Evolutionary conservation across 208 protist species (phyloP).

Genomic region (Wallacemonas rigidus): DNA sequence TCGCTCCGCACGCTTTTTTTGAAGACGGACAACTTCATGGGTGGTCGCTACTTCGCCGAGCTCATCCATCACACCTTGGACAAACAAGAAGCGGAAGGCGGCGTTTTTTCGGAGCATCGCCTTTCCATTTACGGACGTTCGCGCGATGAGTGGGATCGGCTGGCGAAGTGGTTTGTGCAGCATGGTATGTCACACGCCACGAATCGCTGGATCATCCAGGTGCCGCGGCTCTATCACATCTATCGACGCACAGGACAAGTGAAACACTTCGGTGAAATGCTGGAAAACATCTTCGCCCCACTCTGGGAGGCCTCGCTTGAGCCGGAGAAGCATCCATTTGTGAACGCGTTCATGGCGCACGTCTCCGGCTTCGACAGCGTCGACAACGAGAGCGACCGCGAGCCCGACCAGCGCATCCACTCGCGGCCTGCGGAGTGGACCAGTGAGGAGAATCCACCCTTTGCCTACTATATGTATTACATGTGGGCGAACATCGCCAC

Average conservation of each 20-base stretch:
- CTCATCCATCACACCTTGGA: constrained; percentile 63
- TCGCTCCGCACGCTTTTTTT: constrained; percentile 75
- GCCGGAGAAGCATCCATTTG: constrained; percentile 90
- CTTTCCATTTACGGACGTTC: constrained; percentile 83
- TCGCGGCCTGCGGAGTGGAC: constrained; percentile 52
- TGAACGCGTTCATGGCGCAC: constrained; percentile 94
- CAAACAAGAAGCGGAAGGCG: constrained; percentile 48
- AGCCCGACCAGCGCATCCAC: constrained; percentile 48
- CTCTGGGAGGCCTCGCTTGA: constrained; percentile 97
- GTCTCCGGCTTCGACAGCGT: constrained; percentile 96
- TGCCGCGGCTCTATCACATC: constrained; percentile 89
- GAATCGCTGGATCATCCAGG: constrained; percentile 97
- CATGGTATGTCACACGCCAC: constrained; percentile 93
- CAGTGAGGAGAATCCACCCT: constrained; percentile 67
- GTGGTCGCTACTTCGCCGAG: constrained; percentile 89
- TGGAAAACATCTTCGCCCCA: constrained; percentile 97
- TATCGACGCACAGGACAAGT: constrained; percentile 71
- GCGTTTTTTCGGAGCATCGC: constrained; percentile 82
- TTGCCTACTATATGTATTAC: constrained; percentile 96
- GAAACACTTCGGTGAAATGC: constrained; percentile 92
- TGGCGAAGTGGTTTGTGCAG: constrained; percentile 78
- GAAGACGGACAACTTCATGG: constrained; percentile 90
- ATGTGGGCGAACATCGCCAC: constrained; percentile 97
- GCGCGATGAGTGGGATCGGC: constrained; percentile 64
- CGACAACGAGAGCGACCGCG: constrained; percentile 96